phyloP scores from a whole-genome alignment of 2,329 filamentous ascomycete species.

The Alternaria infectoria region DNA sequence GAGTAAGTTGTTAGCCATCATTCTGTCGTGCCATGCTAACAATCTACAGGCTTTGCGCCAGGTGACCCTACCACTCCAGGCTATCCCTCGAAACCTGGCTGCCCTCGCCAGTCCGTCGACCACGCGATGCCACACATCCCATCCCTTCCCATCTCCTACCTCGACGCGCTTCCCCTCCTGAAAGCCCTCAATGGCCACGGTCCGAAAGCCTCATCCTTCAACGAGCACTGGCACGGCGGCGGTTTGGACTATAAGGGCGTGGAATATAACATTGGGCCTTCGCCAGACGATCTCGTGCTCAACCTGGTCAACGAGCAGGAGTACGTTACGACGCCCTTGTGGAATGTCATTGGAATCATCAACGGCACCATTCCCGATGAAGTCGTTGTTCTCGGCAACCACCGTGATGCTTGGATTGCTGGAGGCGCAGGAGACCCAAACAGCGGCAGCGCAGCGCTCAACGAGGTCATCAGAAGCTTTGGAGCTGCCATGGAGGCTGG shows the following conservation, averaged over 20 bases:
- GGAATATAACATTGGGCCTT: constrained; percentile 83
- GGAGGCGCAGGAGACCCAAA: constrained; percentile 86
- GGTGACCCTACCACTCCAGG: constrained; percentile 90
- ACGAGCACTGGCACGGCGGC: constrained; percentile 72
- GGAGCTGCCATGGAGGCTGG: constrained; percentile 73
- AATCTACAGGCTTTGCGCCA: constrained; percentile 59
- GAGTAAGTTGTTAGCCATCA: constrained; percentile 41
- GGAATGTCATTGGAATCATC: constrained; percentile 87
- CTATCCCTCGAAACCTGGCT: constrained; percentile 91
- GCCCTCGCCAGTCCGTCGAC: constrained; percentile 73
- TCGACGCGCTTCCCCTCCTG: constrained; percentile 85
- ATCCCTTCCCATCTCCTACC: constrained; percentile 88
- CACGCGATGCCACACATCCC: constrained; percentile 81
- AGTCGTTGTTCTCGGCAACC: constrained; percentile 89
- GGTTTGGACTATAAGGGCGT: constrained; percentile 82
- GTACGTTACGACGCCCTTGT: constrained; percentile 58
- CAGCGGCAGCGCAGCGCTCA: constrained; percentile 78
- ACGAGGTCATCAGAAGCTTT: constrained; percentile 78
- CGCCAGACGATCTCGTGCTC: constrained; percentile 68
- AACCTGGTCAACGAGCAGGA: constrained; percentile 59
- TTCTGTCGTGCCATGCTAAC: constrained; percentile 14
- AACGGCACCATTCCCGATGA: constrained; percentile 86
- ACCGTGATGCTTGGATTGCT: constrained; percentile 87
- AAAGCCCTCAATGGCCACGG: constrained; percentile 89
- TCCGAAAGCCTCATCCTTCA: constrained; percentile 75